Percentiles rank a stretch among this genome's conserved stretches.
phyloP scores from a whole-genome alignment of 1,139 yeast genomes.

The Saccharomyces pastorianus region DNA sequence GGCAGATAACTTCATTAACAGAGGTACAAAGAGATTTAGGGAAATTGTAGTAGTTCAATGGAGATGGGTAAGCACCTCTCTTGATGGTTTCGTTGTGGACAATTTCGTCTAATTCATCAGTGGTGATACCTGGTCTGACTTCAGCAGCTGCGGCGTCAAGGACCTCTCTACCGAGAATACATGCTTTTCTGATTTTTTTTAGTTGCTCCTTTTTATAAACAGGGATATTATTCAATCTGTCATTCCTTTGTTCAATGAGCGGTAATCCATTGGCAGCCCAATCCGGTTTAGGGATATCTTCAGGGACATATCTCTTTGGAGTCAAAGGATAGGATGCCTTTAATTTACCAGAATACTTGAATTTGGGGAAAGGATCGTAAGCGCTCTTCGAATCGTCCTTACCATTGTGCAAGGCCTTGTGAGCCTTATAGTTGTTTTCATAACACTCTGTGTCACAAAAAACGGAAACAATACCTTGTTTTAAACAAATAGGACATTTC shows the following conservation, averaged over 20 bases:
- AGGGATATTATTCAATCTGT: slow-evolving; percentile 59
- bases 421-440: slow-evolving; percentile 60
- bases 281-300: slow-evolving; percentile 68
- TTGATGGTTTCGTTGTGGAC: slow-evolving; percentile 84
- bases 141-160: slow-evolving; percentile 81
- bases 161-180: slow-evolving; percentile 75
- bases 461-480: slow-evolving; percentile 49
- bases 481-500: slow-evolving; percentile 89
- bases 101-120: slow-evolving; percentile 83
- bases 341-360: slow-evolving; percentile 62
- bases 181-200: slow-evolving; percentile 64
- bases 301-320: slow-evolving; percentile 64
- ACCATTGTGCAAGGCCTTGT: slow-evolving; percentile 42
- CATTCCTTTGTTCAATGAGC: slow-evolving; percentile 63
- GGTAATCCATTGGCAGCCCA: slow-evolving; percentile 81
- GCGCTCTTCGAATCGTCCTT: slow-evolving; percentile 35
- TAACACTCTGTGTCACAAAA: slow-evolving; percentile 87
- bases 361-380: slow-evolving; percentile 83
- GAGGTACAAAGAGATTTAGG: slow-evolving; percentile 93
- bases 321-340: slow-evolving; percentile 78
- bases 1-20: slow-evolving; percentile 90
- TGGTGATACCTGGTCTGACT: slow-evolving; percentile 79
- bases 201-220: slow-evolving; percentile 58
- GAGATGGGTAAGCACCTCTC: slow-evolving; percentile 92
- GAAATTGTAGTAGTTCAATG: slow-evolving; percentile 87